Base-by-base conservation (phyloP, 1,139 yeast genomes). In the Blastobotrys aristatus region DNA sequence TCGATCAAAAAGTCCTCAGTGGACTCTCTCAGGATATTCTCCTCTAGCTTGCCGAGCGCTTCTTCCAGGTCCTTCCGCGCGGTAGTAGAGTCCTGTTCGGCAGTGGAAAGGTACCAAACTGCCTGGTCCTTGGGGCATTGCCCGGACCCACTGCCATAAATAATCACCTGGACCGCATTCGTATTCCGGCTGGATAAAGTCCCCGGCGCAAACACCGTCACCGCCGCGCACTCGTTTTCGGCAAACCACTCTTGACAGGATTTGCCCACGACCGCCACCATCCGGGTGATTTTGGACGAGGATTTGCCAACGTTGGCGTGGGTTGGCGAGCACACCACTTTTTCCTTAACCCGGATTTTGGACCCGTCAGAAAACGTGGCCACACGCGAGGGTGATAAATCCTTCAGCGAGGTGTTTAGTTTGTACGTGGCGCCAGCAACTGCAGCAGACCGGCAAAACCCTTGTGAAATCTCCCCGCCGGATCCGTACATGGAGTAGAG, bases 391-490 rank as follows among this genome's bases (percentile, higher is more conserved):
- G 27, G 27, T 5, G 27, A 6, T 6, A 24, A 24, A 34, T 34
- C 38, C 7, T 71, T 69, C 50, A 89, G 67, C 42, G 74, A 67
- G 17, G 94, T 82, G 62, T 83, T 80, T 49, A 92, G 74, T 67
- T 89, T 89, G 68, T 90, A 92, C 34, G 95, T 87, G 50, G 97
- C 86, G 50, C 97, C 98, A 27, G 95, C 97, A 53, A 92, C 98
- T 13, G 99, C 98, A 4, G 98, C 97, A 51, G 95, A 84, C 57
- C 99, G 77, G 67, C 97, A 90, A 65, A 92, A 92, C 1, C 97
- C 99, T 69, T 92, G 99, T 6, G 96, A 82, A 30, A 92, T 73
- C 67, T 92, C 99, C 43, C 97, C 97, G 0, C 96, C 94, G 2
- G 96, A 95, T 50, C 98, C 98, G 66, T 83, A 92, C 71, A 88